Conservation (phyloP, 306 rosid genomes). For the Mimosa bimucronata region DNA sequence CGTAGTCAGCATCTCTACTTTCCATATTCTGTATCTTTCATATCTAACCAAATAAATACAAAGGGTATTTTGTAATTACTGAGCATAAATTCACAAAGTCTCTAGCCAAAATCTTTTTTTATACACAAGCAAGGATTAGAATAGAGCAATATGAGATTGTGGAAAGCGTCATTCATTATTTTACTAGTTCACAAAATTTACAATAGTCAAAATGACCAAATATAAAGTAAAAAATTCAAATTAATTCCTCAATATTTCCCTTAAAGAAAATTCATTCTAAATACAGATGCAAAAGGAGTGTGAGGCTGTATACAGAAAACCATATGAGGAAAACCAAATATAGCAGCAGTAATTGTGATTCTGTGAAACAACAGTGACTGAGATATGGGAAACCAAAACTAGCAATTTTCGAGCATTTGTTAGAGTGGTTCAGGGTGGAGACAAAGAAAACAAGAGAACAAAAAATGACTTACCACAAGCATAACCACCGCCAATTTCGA, state of each 20-base stretch:
- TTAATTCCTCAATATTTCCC: neutral
- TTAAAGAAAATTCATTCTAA: neutral
- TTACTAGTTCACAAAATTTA: neutral
- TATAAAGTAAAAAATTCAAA: slow-evolving; percentile 19
- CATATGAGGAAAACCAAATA: slow-evolving; percentile 2
- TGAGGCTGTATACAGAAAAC: slow-evolving; percentile 8
- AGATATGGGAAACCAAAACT: slow-evolving; percentile 11
- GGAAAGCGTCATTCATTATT: neutral
- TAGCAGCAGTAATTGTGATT: slow-evolving; percentile 31
- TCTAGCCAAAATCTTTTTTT: neutral
- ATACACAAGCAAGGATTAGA: neutral
- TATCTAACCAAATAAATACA: neutral
- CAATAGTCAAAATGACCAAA: slow-evolving; percentile 32
- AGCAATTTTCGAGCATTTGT: too few relatives aligned
- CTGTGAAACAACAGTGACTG: slow-evolving; percentile 1
- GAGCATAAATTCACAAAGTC: neutral
- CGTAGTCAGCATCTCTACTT: neutral
- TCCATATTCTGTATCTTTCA: neutral
- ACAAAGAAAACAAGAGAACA: too few relatives aligned
- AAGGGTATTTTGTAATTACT: neutral
- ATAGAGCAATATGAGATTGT: neutral
- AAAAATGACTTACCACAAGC: too few relatives aligned
- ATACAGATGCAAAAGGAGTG: slow-evolving; percentile 26
- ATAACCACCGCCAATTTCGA: too few relatives aligned
- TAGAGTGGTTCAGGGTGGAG: too few relatives aligned